A percentile compares a stretch with the other conserved stretches of the same genome.
Conservation (phyloP, 2,329 filamentous ascomycete species). For the Botrytis aclada region DNA sequence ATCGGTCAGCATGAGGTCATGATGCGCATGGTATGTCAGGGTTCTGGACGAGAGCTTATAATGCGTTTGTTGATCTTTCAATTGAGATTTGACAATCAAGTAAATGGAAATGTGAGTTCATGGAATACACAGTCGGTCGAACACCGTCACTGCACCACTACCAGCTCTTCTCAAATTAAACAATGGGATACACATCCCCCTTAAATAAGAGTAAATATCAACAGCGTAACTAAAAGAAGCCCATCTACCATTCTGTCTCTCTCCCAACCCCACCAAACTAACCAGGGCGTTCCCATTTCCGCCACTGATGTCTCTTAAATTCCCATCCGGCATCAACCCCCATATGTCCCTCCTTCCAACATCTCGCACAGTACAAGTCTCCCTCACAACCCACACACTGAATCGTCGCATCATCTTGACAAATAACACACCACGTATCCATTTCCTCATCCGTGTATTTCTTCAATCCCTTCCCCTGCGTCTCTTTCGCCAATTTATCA, state of each 20-base stretch:
- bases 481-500: slow-evolving; percentile 20
- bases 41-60: background rate
- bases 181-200: background rate
- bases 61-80: background rate
- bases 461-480: slow-evolving; percentile 21
- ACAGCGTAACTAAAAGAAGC: background rate
- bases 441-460: slow-evolving; percentile 66
- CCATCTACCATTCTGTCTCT: too few relatives aligned
- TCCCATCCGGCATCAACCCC: slow-evolving; percentile 67
- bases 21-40: background rate
- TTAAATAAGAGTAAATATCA: too few relatives aligned
- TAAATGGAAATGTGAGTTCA: background rate
- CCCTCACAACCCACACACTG: slow-evolving; percentile 69
- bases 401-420: slow-evolving; percentile 72
- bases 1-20: background rate
- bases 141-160: background rate
- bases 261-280: background rate
- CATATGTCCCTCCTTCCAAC: slow-evolving; percentile 79
- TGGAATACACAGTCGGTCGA: background rate
- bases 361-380: slow-evolving; percentile 71
- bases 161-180: background rate
- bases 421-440: slow-evolving; percentile 78
- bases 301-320: slow-evolving; percentile 65
- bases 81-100: background rate
- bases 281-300: slow-evolving; percentile 50